A percentile compares a stretch with the other conserved stretches of the same genome.
Conservation (phyloP, 2,329 filamentous ascomycete species). For the Fusarium circinatum region DNA sequence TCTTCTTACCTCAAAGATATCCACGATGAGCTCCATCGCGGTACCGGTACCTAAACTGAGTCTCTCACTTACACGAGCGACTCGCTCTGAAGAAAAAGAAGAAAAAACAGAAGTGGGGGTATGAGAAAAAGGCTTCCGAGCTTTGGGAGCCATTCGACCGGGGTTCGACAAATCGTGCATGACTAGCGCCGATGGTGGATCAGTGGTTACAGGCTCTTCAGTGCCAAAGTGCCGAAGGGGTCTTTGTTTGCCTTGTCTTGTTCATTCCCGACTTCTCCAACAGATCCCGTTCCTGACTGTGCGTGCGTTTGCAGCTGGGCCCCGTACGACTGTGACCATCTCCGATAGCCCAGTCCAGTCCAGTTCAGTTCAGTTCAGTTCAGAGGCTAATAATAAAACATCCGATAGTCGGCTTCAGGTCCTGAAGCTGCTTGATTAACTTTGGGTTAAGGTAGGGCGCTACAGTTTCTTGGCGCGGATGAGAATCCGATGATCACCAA, state of each 20-base stretch:
- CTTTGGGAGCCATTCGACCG: slow-evolving; percentile 27
- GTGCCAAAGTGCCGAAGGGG: slow-evolving; percentile 43
- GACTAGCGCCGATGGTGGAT: slow-evolving; percentile 38
- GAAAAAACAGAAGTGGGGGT: slow-evolving; percentile 20
- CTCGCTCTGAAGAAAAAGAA: slow-evolving; percentile 9
- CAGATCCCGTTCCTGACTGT: slow-evolving; percentile 26
- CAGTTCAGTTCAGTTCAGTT: not conserved
- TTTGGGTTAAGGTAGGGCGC: slow-evolving; percentile 27
- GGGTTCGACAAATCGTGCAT: slow-evolving; percentile 47
- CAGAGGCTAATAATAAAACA: slow-evolving; percentile 23
- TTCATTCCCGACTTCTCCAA: slow-evolving; percentile 24
- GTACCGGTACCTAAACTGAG: slow-evolving; percentile 36
- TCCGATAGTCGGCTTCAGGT: slow-evolving; percentile 20
- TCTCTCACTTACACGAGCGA: slow-evolving; percentile 29
- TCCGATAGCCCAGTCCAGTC: too few species aligned
- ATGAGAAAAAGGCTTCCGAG: slow-evolving; percentile 12
- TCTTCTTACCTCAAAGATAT: slow-evolving; percentile 26
- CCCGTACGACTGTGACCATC: too few species aligned
- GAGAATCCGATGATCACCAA: not conserved
- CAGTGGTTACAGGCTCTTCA: slow-evolving; percentile 21
- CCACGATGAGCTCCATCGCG: slow-evolving; percentile 32
- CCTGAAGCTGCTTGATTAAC: slow-evolving; percentile 15
- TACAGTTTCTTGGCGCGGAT: slow-evolving; percentile 18
- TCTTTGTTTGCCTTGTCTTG: slow-evolving; percentile 10
- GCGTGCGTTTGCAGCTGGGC: slow-evolving; percentile 1